Percentiles rank a stretch among this genome's conserved stretches.
phyloP scores from a whole-genome alignment of 345 rosid genomes.

The Cardiospermum halicacabum region DNA sequence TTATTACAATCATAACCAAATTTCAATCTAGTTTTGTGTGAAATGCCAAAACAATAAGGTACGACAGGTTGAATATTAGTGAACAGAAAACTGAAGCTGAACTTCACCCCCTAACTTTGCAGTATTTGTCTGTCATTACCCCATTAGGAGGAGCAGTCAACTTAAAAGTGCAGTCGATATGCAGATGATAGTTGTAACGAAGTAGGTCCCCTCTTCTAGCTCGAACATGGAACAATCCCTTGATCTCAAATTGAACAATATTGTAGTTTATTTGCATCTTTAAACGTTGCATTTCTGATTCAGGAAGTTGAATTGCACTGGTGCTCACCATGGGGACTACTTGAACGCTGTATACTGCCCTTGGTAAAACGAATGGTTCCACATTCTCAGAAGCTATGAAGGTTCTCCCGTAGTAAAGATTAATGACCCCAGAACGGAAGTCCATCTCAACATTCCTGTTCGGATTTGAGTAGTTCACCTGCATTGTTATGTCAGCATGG shows the following conservation, averaged over 20 bases:
- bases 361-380: conserved; percentile 62
- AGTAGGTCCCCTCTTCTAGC: conserved; percentile 56
- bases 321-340: conserved; percentile 58
- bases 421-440: conserved; percentile 55
- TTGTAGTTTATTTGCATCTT: conserved; percentile 44
- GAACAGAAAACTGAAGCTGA: background rate
- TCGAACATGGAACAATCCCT: conserved; percentile 62
- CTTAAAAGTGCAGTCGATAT: conserved; percentile 49
- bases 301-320: conserved; percentile 52
- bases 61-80: background rate
- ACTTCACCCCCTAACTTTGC: conserved; percentile 71
- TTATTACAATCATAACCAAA: background rate
- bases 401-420: conserved; percentile 56
- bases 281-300: conserved; percentile 38
- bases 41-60: background rate
- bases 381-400: conserved; percentile 60
- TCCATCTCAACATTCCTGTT: conserved; percentile 67
- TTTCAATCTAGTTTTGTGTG: background rate
- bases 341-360: conserved; percentile 32
- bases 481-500: conserved; percentile 62
- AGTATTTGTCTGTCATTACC: conserved; percentile 44
- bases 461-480: conserved; percentile 80
- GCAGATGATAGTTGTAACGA: conserved; percentile 63
- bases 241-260: conserved; percentile 43
- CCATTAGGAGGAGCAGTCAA: conserved; percentile 73